phyloP scores from a whole-genome alignment of 2,329 filamentous ascomycete species.

The Dactylellina drechsleri region DNA sequence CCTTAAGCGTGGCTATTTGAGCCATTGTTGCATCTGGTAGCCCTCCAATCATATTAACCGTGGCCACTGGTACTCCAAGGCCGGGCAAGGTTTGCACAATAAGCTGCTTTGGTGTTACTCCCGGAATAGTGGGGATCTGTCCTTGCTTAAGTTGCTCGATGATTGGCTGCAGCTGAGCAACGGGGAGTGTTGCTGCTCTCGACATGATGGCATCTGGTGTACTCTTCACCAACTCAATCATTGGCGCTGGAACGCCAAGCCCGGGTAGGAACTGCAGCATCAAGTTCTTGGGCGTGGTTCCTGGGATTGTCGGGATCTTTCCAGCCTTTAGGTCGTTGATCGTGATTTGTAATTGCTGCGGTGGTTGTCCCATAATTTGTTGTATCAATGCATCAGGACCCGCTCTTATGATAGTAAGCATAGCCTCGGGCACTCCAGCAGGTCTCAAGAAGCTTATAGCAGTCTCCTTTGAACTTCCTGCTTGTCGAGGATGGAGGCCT shows the following conservation, averaged over 20 bases:
- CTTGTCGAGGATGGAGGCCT: too few species aligned
- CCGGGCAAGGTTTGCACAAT: conserved; percentile 20
- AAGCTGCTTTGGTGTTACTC: conserved; percentile 19
- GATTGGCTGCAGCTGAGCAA: conserved; percentile 10
- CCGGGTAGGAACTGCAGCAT: conserved; percentile 15
- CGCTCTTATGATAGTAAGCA: neutral
- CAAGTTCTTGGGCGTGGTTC: conserved; percentile 16
- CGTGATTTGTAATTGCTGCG: too few species aligned
- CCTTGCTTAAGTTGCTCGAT: conserved; percentile 16
- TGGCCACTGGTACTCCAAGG: conserved; percentile 16
- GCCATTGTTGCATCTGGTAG: conserved; percentile 13
- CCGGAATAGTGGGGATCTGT: conserved; percentile 31
- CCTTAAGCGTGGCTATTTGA: neutral
- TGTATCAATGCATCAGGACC: too few species aligned
- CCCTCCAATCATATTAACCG: conserved; percentile 3
- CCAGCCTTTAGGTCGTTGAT: conserved; percentile 10
- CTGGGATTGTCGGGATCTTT: conserved; percentile 22
- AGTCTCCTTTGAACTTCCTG: neutral
- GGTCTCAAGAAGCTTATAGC: conserved; percentile 13
- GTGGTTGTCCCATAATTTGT: too few species aligned
- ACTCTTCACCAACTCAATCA: conserved; percentile 16
- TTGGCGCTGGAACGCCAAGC: conserved; percentile 14
- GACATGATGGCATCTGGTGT: conserved; percentile 19
- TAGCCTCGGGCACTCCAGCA: conserved; percentile 14
- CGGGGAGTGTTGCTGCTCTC: conserved; percentile 8